Evolutionary conservation across 305 asterid genomes (phyloP).

Genomic region (Plantago lanceolata): DNA sequence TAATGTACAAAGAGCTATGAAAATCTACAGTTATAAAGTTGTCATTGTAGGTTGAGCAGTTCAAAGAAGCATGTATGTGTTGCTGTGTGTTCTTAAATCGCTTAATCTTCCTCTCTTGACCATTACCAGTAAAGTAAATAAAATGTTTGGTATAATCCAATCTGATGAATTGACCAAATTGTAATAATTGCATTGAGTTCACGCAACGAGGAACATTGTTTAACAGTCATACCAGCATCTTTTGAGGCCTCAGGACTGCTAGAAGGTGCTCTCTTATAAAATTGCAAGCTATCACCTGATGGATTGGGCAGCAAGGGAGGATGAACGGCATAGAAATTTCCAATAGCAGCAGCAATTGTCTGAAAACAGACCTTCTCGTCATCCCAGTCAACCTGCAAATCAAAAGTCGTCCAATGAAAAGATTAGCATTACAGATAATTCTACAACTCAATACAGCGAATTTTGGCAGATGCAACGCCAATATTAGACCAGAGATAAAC

Average conservation of each 20-base stretch:
- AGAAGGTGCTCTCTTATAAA: conserved; percentile 52
- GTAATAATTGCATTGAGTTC: conserved; percentile 9
- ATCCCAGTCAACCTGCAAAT: conserved; percentile 78
- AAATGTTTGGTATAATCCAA: not conserved
- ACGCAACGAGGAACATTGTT: not conserved
- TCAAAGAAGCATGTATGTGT: no score
- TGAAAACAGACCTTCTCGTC: conserved; percentile 81
- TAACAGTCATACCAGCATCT: conserved; percentile 37
- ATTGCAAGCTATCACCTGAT: conserved; percentile 62
- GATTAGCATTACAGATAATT: conserved; percentile 7
- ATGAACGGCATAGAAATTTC: conserved; percentile 82
- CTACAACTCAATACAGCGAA: conserved; percentile 7
- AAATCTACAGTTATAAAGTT: no score
- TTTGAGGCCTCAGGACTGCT: conserved; percentile 35
- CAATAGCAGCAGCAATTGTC: conserved; percentile 92
- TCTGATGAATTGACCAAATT: not conserved
- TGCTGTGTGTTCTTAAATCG: no score
- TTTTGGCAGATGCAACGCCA: not conserved
- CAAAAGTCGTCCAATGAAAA: conserved; percentile 12
- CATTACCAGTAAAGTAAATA: conserved; percentile 1
- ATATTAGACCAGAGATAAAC: no score
- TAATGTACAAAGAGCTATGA: no score
- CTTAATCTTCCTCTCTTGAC: not conserved
- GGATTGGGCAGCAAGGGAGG: conserved; percentile 96
- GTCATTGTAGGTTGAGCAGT: no score